Evolutionary conservation across 108 stramenopile genomes (phyloP).

Genomic region (Cylindrotheca fusiformis): DNA sequence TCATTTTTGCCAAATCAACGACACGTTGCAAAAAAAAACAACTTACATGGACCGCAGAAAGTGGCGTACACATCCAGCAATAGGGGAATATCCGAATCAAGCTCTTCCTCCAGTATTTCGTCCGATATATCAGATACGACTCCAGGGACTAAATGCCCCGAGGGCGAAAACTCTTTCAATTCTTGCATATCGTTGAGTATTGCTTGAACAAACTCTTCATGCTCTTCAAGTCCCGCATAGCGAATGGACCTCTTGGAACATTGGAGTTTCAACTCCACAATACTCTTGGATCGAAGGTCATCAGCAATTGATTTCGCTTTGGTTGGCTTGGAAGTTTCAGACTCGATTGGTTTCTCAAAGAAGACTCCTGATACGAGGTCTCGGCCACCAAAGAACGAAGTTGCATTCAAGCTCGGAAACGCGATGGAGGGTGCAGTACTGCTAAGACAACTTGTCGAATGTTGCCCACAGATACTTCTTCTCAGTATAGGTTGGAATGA

Average conservation of each 20-base stretch:
- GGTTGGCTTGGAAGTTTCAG: constrained; percentile 18
- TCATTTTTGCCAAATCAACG: too few relatives aligned
- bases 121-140: constrained; percentile 54
- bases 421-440: neutral
- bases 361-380: neutral
- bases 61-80: constrained; percentile 86
- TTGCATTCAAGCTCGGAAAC: too few relatives aligned
- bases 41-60: constrained; percentile 87
- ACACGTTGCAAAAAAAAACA: too few relatives aligned
- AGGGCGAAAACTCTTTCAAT: constrained; percentile 47
- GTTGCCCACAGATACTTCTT: too few relatives aligned
- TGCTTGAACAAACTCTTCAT: constrained; percentile 78
- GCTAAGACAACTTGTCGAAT: neutral
- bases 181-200: constrained; percentile 50
- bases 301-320: constrained; percentile 36
- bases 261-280: constrained; percentile 53
- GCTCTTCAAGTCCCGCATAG: constrained; percentile 69
- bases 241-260: constrained; percentile 62
- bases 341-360: neutral
- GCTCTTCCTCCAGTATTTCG: constrained; percentile 46
- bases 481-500: too few relatives aligned
- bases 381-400: too few relatives aligned
- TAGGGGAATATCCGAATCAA: constrained; percentile 49
- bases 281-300: constrained; percentile 50
- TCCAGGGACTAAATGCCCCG: constrained; percentile 58